Evolutionary conservation across 2,329 filamentous ascomycete species (phyloP).

Genomic region (Ceratocystis harringtonii): DNA sequence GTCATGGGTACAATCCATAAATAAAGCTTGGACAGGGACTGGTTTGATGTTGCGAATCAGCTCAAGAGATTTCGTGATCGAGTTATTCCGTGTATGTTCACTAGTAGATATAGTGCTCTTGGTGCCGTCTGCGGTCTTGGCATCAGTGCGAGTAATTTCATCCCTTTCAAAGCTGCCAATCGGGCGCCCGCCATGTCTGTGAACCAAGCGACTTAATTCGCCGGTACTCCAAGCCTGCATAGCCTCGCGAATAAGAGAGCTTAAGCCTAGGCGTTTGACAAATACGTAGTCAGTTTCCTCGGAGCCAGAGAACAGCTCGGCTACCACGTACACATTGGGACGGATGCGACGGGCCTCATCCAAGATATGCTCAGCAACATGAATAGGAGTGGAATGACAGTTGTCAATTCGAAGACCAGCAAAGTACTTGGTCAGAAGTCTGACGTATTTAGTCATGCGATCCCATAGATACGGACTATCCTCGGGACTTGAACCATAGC

Average conservation of each 20-base stretch:
- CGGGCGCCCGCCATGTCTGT: conserved; percentile 80
- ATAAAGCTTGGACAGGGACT: conserved; percentile 80
- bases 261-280: conserved; percentile 80
- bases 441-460: conserved; percentile 86
- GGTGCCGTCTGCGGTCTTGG: conserved; percentile 17
- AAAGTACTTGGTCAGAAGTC: conserved; percentile 87
- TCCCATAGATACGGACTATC: conserved; percentile 94
- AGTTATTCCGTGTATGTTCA: conserved; percentile 18
- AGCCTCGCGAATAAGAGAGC: conserved; percentile 82
- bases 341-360: conserved; percentile 82
- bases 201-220: conserved; percentile 82
- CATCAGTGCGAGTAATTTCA: conserved; percentile 53
- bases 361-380: conserved; percentile 86
- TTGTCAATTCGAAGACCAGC: conserved; percentile 94
- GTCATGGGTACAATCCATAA: conserved; percentile 99
- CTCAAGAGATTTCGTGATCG: conserved; percentile 35
- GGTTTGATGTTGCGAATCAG: conserved; percentile 68
- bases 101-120: background rate
- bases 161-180: conserved; percentile 98
- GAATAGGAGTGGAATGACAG: conserved; percentile 87
- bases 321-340: conserved; percentile 79
- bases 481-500: conserved; percentile 64
- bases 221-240: conserved; percentile 98
- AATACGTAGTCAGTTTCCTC: conserved; percentile 95
- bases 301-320: conserved; percentile 88